A percentile compares a stretch with the other conserved stretches of the same genome.
These are phyloP conservation scores for Jatropha curcas DNA, from an alignment of 345 rosid genomes.

Conservation along the genomic window DNA sequence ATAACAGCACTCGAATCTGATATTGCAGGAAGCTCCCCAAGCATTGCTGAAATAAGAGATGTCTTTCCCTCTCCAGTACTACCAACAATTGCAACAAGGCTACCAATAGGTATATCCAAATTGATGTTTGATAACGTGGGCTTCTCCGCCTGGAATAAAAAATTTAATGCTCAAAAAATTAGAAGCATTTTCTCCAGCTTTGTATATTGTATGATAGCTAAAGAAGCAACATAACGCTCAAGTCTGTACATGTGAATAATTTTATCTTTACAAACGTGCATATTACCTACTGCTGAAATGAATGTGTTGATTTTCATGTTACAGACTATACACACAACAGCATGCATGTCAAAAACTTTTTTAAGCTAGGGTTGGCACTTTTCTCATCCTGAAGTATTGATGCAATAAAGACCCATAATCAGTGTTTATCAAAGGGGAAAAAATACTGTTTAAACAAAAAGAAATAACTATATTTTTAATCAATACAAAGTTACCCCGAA, in stretches of 20 bases:
- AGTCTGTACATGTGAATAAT: background rate
- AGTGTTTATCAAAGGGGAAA: background rate
- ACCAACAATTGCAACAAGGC: constrained; percentile 95
- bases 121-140: constrained; percentile 86
- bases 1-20: constrained; percentile 62
- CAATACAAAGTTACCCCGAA: background rate
- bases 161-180: constrained; percentile 20
- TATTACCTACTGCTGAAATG: background rate
- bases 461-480: background rate
- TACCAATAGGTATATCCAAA: constrained; percentile 81
- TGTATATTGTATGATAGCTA: background rate
- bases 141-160: constrained; percentile 67
- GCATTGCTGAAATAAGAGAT: constrained; percentile 93
- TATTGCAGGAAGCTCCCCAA: constrained; percentile 90
- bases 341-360: background rate
- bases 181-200: background rate
- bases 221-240: background rate
- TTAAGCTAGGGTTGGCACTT: background rate
- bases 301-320: background rate
- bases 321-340: background rate
- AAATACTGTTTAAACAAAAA: background rate
- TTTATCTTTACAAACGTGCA: background rate
- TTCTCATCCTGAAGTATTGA: background rate
- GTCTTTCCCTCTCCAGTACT: constrained; percentile 99
- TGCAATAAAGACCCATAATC: background rate